Evolutionary conservation across 164 flowering plant species (phyloP).

Genomic region (Malania oleifera): DNA sequence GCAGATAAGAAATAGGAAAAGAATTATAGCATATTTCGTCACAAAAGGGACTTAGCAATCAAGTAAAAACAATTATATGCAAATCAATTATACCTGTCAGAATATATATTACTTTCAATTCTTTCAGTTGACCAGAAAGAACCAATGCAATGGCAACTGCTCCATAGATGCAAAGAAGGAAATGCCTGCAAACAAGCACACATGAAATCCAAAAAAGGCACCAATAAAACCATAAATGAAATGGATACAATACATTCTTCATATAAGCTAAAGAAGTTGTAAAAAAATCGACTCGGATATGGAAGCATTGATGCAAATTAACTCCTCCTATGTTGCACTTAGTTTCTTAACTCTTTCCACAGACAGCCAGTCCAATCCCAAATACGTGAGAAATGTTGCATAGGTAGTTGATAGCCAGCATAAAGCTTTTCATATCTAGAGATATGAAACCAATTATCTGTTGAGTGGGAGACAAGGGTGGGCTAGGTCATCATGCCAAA

Average conservation of each 20-base stretch:
- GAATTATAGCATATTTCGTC: neutral
- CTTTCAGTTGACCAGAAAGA: conserved; percentile 78
- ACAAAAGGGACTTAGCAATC: conserved; percentile 1
- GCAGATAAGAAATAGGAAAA: conserved; percentile 24
- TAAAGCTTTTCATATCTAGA: too few relatives aligned
- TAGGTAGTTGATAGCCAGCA: too few relatives aligned
- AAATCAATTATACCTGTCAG: conserved; percentile 54
- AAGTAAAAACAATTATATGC: conserved; percentile 3
- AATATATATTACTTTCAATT: conserved; percentile 52
- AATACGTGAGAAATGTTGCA: too few relatives aligned
- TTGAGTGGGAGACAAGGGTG: too few relatives aligned
- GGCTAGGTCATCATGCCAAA: too few relatives aligned
- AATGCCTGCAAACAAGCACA: conserved; percentile 70
- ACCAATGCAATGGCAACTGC: conserved; percentile 56
- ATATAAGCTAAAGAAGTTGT: too few relatives aligned
- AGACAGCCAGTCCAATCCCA: too few relatives aligned
- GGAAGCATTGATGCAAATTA: too few relatives aligned
- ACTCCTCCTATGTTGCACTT: too few relatives aligned
- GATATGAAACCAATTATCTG: too few relatives aligned
- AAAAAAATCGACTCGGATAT: too few relatives aligned
- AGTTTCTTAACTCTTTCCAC: too few relatives aligned
- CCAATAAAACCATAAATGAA: neutral
- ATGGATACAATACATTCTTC: neutral
- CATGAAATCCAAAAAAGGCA: conserved; percentile 8
- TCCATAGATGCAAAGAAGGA: conserved; percentile 83